A percentile compares a stretch with the other conserved stretches of the same genome.
Evolutionary conservation across 2,329 filamentous ascomycete genomes (phyloP).

Genomic region (Cadophora luteo-olivacea): DNA sequence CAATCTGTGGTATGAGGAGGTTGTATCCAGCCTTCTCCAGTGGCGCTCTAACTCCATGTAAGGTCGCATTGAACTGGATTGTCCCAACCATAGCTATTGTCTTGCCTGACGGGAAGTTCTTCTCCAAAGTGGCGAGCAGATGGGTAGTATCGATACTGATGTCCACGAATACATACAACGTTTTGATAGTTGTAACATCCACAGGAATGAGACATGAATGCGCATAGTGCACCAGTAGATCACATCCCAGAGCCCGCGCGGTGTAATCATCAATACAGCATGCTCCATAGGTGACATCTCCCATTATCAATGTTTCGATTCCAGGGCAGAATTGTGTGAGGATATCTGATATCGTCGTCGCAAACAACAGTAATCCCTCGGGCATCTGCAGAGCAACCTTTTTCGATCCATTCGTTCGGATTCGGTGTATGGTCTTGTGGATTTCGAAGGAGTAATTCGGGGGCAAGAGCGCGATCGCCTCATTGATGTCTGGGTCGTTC

Average conservation of each 20-base stretch:
- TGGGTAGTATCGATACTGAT: slow-evolving; percentile 94
- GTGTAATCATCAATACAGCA: slow-evolving; percentile 99
- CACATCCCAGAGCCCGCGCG: slow-evolving; percentile 89
- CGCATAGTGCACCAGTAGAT: slow-evolving; percentile 94
- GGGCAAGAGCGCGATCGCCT: slow-evolving; percentile 85
- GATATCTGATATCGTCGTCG: slow-evolving; percentile 97
- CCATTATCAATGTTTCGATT: slow-evolving; percentile 96
- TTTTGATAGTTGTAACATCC: slow-evolving; percentile 95
- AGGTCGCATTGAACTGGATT: slow-evolving; percentile 97
- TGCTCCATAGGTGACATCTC: slow-evolving; percentile 96
- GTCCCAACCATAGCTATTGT: slow-evolving; percentile 93
- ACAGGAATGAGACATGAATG: slow-evolving; percentile 97
- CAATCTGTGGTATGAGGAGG: slow-evolving; percentile 89
- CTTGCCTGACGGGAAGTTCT: slow-evolving; percentile 86
- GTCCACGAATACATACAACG: slow-evolving; percentile 96
- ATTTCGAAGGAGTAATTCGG: slow-evolving; percentile 99
- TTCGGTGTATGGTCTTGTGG: slow-evolving; percentile 95
- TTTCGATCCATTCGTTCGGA: slow-evolving; percentile 79
- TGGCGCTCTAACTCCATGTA: slow-evolving; percentile 81
- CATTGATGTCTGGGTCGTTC: slow-evolving; percentile 83
- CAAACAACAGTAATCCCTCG: slow-evolving; percentile 92
- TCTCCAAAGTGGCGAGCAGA: slow-evolving; percentile 82
- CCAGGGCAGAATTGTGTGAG: slow-evolving; percentile 92
- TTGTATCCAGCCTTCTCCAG: slow-evolving; percentile 86
- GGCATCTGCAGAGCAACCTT: slow-evolving; percentile 96